Evolutionary conservation across 495 filamentous ascomycete genomes (phyloP).

Genomic region (Trichoderma orchidacearum): DNA sequence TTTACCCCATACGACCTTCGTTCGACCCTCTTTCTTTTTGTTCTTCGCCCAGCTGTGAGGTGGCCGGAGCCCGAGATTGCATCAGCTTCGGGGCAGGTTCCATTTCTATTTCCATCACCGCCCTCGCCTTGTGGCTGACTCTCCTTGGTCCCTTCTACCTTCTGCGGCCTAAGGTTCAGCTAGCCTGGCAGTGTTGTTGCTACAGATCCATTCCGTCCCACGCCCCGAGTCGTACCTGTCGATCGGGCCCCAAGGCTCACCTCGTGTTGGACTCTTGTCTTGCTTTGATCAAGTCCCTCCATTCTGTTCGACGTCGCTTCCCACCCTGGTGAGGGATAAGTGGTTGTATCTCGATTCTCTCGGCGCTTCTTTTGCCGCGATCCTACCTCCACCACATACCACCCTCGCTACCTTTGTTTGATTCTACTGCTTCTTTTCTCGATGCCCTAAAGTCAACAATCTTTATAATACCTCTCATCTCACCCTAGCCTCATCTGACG

Average conservation of each 20-base stretch:
- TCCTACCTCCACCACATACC: not conserved
- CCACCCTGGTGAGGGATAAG: not conserved
- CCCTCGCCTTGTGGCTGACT: not conserved
- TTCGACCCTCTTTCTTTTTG: not conserved
- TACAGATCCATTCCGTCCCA: not conserved
- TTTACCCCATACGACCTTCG: not conserved
- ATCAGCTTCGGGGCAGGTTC: conserved; percentile 1
- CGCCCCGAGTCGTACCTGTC: not conserved
- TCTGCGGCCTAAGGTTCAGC: not conserved
- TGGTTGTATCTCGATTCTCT: not conserved
- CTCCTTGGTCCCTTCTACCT: not conserved
- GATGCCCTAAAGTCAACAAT: not conserved
- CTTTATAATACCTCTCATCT: not conserved
- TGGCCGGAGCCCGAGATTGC: not conserved
- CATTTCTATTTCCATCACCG: not conserved
- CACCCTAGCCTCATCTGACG: not conserved
- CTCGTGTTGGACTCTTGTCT: not conserved
- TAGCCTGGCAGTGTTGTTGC: not conserved
- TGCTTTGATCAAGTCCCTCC: not conserved
- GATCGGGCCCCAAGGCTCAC: not conserved
- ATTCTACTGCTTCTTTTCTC: not conserved
- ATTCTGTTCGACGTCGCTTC: not conserved
- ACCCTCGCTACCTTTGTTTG: not conserved
- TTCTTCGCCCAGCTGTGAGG: not conserved
- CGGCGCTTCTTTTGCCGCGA: not conserved